phyloP scores from a whole-genome alignment of 176 grass and related monocot genomes.

The Melocanna baccifera region DNA sequence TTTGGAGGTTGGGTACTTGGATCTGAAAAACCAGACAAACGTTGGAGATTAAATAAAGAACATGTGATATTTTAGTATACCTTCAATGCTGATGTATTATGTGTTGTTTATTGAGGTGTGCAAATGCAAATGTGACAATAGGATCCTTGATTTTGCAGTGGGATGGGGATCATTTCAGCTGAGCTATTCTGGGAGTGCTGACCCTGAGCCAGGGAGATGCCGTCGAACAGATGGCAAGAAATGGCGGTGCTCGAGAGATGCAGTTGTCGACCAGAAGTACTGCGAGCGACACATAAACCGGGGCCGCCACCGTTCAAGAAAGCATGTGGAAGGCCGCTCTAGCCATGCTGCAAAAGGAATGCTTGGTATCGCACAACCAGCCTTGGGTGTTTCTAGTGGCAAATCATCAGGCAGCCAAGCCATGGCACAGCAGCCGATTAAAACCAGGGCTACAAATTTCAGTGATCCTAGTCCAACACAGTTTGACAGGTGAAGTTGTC shows the following conservation, averaged over 20 bases:
- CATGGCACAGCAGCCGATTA: slow-evolving; percentile 24
- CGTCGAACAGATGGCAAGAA: slow-evolving; percentile 87
- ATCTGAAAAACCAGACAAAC: not conserved
- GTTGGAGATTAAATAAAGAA: not conserved
- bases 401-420: slow-evolving; percentile 27
- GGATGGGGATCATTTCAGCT: slow-evolving; percentile 65
- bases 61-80: not conserved
- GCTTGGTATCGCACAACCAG: slow-evolving; percentile 22
- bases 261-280: slow-evolving; percentile 80
- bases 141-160: slow-evolving; percentile 42
- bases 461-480: slow-evolving; percentile 19
- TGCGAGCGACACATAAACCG: slow-evolving; percentile 94
- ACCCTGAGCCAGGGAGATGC: slow-evolving; percentile 82
- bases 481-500: slow-evolving; percentile 37
- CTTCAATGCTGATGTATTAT: not conserved
- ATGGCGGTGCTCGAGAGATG: slow-evolving; percentile 90
- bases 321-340: slow-evolving; percentile 93
- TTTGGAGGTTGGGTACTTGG: not conserved
- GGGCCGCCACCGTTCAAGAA: slow-evolving; percentile 89
- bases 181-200: slow-evolving; percentile 35
- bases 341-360: not conserved
- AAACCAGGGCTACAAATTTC: slow-evolving; percentile 20
- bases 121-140: not conserved
- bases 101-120: not conserved
- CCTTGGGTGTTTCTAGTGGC: slow-evolving; percentile 32